These are phyloP conservation scores for Zymoseptoria crescenta DNA, from an alignment of 2,329 filamentous ascomycete genomes.

Conservation along the genomic window DNA sequence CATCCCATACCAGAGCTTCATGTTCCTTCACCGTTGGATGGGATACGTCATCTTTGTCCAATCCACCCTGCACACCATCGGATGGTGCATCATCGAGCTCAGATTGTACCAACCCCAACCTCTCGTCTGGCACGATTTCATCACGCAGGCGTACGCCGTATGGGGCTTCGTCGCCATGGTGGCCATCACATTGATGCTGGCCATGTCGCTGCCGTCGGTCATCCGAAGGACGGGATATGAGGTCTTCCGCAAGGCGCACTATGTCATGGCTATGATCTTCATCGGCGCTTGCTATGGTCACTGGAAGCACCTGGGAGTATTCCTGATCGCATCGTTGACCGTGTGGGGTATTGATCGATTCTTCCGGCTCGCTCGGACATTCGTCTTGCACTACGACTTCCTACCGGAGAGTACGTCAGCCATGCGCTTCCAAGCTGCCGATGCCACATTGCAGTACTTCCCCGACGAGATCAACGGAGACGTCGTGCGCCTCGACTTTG, in stretches of 20 bases:
- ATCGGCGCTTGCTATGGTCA: slow-evolving; percentile 62
- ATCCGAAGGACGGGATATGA: slow-evolving; percentile 65
- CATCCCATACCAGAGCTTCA: slow-evolving; percentile 63
- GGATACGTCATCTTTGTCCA: slow-evolving; percentile 66
- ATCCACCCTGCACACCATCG: slow-evolving; percentile 59
- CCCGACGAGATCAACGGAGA: not conserved
- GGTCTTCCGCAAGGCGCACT: slow-evolving; percentile 60
- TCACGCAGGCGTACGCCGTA: slow-evolving; percentile 59
- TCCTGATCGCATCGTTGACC: slow-evolving; percentile 59
- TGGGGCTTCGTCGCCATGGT: slow-evolving; percentile 64
- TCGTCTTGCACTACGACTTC: slow-evolving; percentile 9
- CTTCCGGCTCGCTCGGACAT: slow-evolving; percentile 18
- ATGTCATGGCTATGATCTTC: slow-evolving; percentile 64
- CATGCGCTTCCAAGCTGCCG: slow-evolving; percentile 43
- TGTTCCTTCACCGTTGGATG: slow-evolving; percentile 68
- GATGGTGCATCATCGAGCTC: slow-evolving; percentile 60
- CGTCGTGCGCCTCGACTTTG: slow-evolving; percentile 58
- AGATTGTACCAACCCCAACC: slow-evolving; percentile 66
- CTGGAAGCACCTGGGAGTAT: slow-evolving; percentile 46
- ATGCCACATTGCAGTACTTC: slow-evolving; percentile 47
- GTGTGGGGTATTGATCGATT: slow-evolving; percentile 34
- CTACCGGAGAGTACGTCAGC: slow-evolving; percentile 1
- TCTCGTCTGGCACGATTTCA: slow-evolving; percentile 46
- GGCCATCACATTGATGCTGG: slow-evolving; percentile 52
- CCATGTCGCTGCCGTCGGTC: slow-evolving; percentile 50